Evolutionary conservation across 2,329 filamentous ascomycete genomes (phyloP).

Genomic region (Penicillium sp.): DNA sequence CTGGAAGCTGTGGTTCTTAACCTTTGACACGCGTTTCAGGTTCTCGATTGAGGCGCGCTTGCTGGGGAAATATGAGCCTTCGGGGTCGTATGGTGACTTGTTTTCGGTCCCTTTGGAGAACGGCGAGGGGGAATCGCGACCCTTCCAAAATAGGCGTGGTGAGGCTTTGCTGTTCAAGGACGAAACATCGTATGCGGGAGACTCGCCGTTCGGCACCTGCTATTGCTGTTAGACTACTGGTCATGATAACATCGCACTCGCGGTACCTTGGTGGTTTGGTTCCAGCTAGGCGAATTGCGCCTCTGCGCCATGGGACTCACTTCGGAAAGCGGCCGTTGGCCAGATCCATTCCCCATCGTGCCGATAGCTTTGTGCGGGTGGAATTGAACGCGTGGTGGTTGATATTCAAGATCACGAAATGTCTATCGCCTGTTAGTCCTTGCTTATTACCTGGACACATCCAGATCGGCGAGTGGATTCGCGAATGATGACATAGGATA

Average conservation of each 20-base stretch:
- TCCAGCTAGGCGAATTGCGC: slow-evolving; percentile 91
- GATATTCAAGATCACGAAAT: slow-evolving; percentile 6
- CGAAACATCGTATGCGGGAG: slow-evolving; percentile 83
- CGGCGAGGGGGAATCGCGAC: slow-evolving; percentile 67
- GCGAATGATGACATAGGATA: neutral
- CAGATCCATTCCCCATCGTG: slow-evolving; percentile 61
- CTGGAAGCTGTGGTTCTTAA: slow-evolving; percentile 95
- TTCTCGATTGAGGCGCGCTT: slow-evolving; percentile 93
- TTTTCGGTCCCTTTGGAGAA: slow-evolving; percentile 71
- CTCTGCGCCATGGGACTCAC: slow-evolving; percentile 82
- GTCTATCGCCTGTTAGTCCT: slow-evolving; percentile 15
- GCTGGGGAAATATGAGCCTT: slow-evolving; percentile 68
- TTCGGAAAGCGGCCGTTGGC: slow-evolving; percentile 80
- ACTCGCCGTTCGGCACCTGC: slow-evolving; percentile 72
- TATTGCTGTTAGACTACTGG: slow-evolving; percentile 37
- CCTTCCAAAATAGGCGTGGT: slow-evolving; percentile 88
- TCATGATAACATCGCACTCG: neutral
- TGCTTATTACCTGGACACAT: slow-evolving; percentile 5
- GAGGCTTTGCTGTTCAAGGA: slow-evolving; percentile 67
- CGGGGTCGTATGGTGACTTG: slow-evolving; percentile 57
- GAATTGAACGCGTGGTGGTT: slow-evolving; percentile 1
- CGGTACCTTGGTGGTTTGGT: slow-evolving; percentile 70
- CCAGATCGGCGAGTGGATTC: slow-evolving; percentile 2
- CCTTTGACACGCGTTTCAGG: slow-evolving; percentile 88
- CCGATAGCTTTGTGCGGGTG: slow-evolving; percentile 52